Evolutionary conservation across 2,329 filamentous ascomycete genomes (phyloP), one percentile per base, ranked within the genome.

Genomic region (Clonostachys sp.): DNA sequence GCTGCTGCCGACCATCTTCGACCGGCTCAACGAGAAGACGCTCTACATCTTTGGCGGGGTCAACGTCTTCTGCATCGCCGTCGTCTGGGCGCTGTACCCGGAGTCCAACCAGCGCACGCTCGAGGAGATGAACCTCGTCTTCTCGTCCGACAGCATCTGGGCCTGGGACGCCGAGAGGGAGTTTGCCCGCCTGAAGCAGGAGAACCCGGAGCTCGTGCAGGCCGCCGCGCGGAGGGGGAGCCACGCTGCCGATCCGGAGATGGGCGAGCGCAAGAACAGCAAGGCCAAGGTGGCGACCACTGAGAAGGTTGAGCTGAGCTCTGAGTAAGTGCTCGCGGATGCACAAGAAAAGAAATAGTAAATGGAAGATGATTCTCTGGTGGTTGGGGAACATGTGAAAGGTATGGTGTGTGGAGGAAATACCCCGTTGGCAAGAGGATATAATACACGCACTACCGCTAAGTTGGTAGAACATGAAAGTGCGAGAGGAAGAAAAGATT

Each of bases 101-200:
- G 87, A 90, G 60, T 87, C 81, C 4, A 88, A 84, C 57, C 83
- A 87, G 60, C 77, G 86, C 0, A 89, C 85, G 0, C 69, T 90
- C 0, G 87, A 90, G 57, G 86, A 89, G 57, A 89, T 90, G 71
- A 82, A 91, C 51, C 65, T 89, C 0, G 65, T 90, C 0, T 90
- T 91, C 54, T 83, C 85, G 0, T 76, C 81, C 1, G 72, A 83
- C 16, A 83, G 74, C 1, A 79, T 80, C 5, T 89, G 83, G 82
- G 77, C 77, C 2, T 89, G 86, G 86, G 82, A 87, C 45, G 84
- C 83, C 0, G 84, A 87, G 64, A 74, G 70, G 56, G 82, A 77
- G 33, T 87, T 86, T 63, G 73, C 71, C 5, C 70, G 69, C n/a
- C 67, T 86, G 44, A 84, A 82, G 61, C 78, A 70, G 5, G 78